Evolutionary conservation across 2,329 filamentous ascomycete species (phyloP).

Genomic region (Epichloe coenophiala): DNA sequence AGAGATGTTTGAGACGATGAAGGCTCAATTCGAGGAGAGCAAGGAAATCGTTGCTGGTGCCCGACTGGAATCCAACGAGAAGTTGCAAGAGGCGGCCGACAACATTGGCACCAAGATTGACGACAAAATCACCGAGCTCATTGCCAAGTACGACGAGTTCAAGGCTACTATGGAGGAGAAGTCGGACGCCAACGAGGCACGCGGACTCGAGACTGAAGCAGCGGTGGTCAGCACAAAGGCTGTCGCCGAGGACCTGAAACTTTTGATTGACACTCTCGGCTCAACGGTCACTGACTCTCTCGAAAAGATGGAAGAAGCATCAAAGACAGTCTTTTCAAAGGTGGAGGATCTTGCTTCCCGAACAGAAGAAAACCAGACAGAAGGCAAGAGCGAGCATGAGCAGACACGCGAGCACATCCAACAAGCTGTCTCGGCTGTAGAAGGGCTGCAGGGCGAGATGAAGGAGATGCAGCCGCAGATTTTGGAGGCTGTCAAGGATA

Average conservation of each 20-base stretch:
- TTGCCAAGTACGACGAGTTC: constrained; percentile 80
- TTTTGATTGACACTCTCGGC: constrained; percentile 74
- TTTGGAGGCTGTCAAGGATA: constrained; percentile 70
- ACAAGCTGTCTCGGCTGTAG: constrained; percentile 58
- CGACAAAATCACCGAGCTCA: constrained; percentile 59
- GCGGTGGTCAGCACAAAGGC: constrained; percentile 62
- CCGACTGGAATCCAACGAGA: constrained; percentile 75
- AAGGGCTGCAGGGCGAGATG: constrained; percentile 64
- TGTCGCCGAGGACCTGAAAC: constrained; percentile 75
- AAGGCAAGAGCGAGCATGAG: constrained; percentile 66
- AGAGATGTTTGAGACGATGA: constrained; percentile 62
- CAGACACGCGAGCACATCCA: constrained; percentile 70
- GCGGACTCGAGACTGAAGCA: constrained; percentile 58
- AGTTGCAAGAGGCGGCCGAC: constrained; percentile 47
- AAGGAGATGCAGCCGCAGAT: constrained; percentile 81
- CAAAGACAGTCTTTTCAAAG: constrained; percentile 70
- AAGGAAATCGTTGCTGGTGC: constrained; percentile 65
- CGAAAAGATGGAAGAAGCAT: constrained; percentile 78
- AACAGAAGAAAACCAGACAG: constrained; percentile 60
- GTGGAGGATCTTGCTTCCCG: constrained; percentile 68
- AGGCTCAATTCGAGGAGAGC: constrained; percentile 76
- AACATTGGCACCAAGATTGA: constrained; percentile 42
- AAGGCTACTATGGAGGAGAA: constrained; percentile 62
- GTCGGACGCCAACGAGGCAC: constrained; percentile 58
- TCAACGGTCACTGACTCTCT: constrained; percentile 67